Evolutionary conservation across 2,329 filamentous ascomycete species (phyloP), one percentile per base, ranked within the genome.

Genomic region (Leptographium radiaticola): DNA sequence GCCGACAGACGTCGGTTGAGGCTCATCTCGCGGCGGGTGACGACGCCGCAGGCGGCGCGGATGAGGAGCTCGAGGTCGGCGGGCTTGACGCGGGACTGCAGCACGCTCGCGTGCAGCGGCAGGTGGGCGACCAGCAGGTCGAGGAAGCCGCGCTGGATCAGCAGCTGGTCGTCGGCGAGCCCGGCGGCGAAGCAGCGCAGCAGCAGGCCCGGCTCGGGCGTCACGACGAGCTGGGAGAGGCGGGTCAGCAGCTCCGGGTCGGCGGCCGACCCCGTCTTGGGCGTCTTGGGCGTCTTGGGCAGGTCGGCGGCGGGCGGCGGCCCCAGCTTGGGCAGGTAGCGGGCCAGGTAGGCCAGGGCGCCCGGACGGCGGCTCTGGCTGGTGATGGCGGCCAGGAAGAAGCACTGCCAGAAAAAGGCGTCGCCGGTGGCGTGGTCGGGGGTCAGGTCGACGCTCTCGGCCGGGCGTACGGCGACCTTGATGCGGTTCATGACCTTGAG

Each of bases 361-460:
- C 93, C 93, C 59, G 87, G 83, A 53, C 93, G 82, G 57, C 91
- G 79, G 57, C 84, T 89, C 44, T 88, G 80, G 62, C 90, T 91
- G 1, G 93, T 96, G 56, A 98, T 93, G 18, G 88, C 86, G 11
- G 91, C 89, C 18, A 98, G 73, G 63, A 98, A 97, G 64, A 98
- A 86, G 66, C 89, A 96, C 70, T 98, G 93, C 93, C 93, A 98
- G 67, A 97, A 98, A 67, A 93, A 96, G 59, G 87, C 87, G 59
- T 90, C 87, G 11, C 83, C 82, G 10, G 76, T 76, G 47, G 72
- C 79, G 66, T 79, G 80, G 40, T 68, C 75, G 53, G 66, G 68
- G 36, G 69, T 79, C 59, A 74, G 74, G 53, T 68, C 71, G 59
- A 77, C 70, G 56, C 76, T 75, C 31, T 70, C 69, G 10, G 68